A percentile compares a stretch with the other conserved stretches of the same genome.
Evolutionary conservation across 2,329 filamentous ascomycete genomes (phyloP).

Genomic region (Golovinomyces cichoracearum): DNA sequence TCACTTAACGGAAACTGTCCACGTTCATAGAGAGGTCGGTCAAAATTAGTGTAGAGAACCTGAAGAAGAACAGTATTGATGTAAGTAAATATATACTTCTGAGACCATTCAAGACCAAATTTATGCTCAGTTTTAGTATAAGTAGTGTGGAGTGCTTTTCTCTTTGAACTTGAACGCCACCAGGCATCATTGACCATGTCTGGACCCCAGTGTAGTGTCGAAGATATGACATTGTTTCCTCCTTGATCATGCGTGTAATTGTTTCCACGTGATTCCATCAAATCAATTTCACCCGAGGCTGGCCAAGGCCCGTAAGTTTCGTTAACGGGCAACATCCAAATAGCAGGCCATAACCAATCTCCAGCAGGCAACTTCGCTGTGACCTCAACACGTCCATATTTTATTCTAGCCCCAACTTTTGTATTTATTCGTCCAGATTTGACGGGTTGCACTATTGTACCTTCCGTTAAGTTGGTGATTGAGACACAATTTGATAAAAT

Average conservation of each 20-base stretch:
- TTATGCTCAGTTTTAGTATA: conserved; percentile 45
- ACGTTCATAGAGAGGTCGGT: conserved; percentile 38
- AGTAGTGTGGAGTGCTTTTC: conserved; percentile 45
- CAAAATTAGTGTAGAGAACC: conserved; percentile 54
- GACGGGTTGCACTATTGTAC: conserved; percentile 50
- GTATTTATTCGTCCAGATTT: conserved; percentile 58
- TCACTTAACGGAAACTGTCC: conserved; percentile 39
- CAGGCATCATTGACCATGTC: conserved; percentile 45
- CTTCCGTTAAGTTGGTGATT: conserved; percentile 50
- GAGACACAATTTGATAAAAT: conserved; percentile 36
- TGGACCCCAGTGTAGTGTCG: conserved; percentile 62
- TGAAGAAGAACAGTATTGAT: conserved; percentile 57
- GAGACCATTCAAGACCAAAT: conserved; percentile 62
- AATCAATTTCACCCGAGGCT: conserved; percentile 58
- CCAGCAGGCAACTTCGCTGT: conserved; percentile 48
- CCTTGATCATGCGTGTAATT: conserved; percentile 51
- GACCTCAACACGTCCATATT: conserved; percentile 60
- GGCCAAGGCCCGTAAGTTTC: conserved; percentile 56
- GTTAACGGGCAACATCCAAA: conserved; percentile 61
- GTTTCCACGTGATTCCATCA: conserved; percentile 58
- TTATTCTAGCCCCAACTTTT: conserved; percentile 41
- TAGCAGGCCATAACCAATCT: conserved; percentile 81
- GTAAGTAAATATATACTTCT: conserved; percentile 73
- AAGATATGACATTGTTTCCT: conserved; percentile 58
- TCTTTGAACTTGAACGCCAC: conserved; percentile 65